Evolutionary conservation across 345 rosid genomes (phyloP).

Genomic region (Citrus reticulata): DNA sequence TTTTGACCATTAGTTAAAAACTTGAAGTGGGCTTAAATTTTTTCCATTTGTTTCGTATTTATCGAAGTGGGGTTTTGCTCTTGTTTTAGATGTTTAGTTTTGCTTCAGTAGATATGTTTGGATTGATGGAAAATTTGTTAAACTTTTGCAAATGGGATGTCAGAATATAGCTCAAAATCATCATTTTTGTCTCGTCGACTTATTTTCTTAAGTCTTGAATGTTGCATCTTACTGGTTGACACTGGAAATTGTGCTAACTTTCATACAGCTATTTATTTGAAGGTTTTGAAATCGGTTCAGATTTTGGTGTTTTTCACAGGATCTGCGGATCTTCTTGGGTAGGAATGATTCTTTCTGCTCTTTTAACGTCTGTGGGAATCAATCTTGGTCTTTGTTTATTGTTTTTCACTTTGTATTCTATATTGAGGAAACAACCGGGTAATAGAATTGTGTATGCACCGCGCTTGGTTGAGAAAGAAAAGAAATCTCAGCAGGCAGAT

Average conservation of each 20-base stretch:
- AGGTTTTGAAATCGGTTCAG: background rate
- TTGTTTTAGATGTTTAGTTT: background rate
- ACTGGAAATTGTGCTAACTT: too few species aligned
- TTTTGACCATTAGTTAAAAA: background rate
- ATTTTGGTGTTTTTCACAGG: background rate
- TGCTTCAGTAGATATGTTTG: too few species aligned
- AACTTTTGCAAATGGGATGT: background rate
- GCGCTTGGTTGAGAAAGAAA: conserved; percentile 43
- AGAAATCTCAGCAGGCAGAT: conserved; percentile 24
- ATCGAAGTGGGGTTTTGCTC: background rate
- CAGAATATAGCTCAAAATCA: too few species aligned
- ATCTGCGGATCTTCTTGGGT: background rate
- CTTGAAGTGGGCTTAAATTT: background rate
- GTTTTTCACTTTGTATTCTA: conserved; percentile 76
- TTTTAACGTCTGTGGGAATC: conserved; percentile 92
- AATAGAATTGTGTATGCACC: conserved; percentile 63
- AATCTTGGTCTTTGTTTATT: conserved; percentile 82
- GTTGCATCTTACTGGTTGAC: too few species aligned
- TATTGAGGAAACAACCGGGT: conserved; percentile 73
- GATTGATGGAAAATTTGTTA: background rate
- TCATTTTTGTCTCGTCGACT: too few species aligned
- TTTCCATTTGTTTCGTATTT: background rate
- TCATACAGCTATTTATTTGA: background rate
- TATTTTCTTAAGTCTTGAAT: too few species aligned
- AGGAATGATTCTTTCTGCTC: conserved; percentile 75